Evolutionary conservation across 2,329 filamentous ascomycete genomes (phyloP), one percentile per base, ranked within the genome.

Genomic region (Sphaerulina populicola): DNA sequence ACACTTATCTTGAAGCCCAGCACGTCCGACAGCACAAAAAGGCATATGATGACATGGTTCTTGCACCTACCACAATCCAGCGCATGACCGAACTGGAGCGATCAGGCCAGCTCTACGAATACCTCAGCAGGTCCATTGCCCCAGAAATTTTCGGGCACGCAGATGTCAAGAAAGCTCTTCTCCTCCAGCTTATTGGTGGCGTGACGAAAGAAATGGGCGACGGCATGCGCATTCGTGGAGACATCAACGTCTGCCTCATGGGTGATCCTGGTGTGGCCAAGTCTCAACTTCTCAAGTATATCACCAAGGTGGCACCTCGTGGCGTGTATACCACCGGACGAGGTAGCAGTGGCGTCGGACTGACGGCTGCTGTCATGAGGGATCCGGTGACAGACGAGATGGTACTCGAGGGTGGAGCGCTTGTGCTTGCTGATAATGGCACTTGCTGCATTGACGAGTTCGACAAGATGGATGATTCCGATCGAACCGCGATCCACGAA

Each of bases 181-280:
- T 98, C n/a, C 77, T 98, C 4, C 82, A 97, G 29, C 80, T 98
- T 31, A 95, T 98, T 59, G 93, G 93, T 55, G 93, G 93, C 73
- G 91, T 96, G 1, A 93, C 83, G 3, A 98, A 98, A 71, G 85
- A 93, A 65, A 94, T 97, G 79, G 89, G 89, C 47, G 93, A 98
- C 65, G 93, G 93, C 54, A 97, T 98, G 93, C 86, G 89, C 64
- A 98, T 98, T 67, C 88, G 93, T 77, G 93, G 93, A 63, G 93
- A 98, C 66, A 94, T 98, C 75, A 98, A 98, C 72, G 85, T 98
- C 57, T 97, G 93, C 69, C 74, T 98, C 65, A 98, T 98, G 93
- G 93, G 93, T 77, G 93, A 98, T 66, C 93, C 93, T 67, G 93
- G 93, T 88, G 93, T 98, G 66, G 93, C 93, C 73, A 98, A 98